These are phyloP conservation scores for Metarhizium album DNA, from an alignment of 2,329 filamentous ascomycete genomes.

Conservation along the genomic window DNA sequence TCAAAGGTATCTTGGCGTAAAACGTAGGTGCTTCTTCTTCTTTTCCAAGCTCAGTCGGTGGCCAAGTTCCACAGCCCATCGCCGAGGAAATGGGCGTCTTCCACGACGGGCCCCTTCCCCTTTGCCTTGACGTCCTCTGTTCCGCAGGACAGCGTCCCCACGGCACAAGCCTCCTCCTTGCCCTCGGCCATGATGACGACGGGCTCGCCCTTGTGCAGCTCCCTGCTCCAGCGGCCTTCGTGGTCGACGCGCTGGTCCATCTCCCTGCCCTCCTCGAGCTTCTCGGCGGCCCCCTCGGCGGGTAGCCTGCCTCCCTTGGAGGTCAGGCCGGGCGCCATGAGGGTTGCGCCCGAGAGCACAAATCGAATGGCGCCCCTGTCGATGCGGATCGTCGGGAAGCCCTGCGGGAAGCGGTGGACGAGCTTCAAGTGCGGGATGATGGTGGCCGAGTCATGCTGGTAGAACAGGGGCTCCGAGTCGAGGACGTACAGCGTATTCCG, in stretches of 20 bases:
- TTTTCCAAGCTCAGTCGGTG: conserved; percentile 38
- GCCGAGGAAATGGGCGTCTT: conserved; percentile 86
- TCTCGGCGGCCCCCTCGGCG: conserved; percentile 27
- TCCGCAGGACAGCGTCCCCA: conserved; percentile 72
- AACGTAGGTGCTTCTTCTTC: too few relatives aligned
- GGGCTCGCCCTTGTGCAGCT: conserved; percentile 69
- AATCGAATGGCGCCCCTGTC: conserved; percentile 95
- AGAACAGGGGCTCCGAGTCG: conserved; percentile 73
- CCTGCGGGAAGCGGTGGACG: conserved; percentile 79
- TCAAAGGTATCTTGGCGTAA: too few relatives aligned
- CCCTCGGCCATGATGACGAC: conserved; percentile 89
- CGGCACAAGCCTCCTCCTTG: conserved; percentile 81
- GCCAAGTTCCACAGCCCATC: conserved; percentile 81
- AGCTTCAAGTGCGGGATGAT: conserved; percentile 82
- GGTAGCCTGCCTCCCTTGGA: conserved; percentile 73
- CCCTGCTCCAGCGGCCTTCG: conserved; percentile 49
- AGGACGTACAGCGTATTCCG: conserved; percentile 82
- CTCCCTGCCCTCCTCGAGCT: conserved; percentile 29
- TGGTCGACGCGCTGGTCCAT: conserved; percentile 31
- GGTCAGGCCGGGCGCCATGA: conserved; percentile 94
- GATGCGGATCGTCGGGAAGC: conserved; percentile 77
- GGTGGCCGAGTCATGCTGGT: conserved; percentile 67
- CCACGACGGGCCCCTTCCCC: conserved; percentile 88
- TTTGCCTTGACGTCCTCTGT: conserved; percentile 89
- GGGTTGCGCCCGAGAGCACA: conserved; percentile 81